Conservation (phyloP, 352 stramenopile genomes). For the Globisporangium viniferum region DNA sequence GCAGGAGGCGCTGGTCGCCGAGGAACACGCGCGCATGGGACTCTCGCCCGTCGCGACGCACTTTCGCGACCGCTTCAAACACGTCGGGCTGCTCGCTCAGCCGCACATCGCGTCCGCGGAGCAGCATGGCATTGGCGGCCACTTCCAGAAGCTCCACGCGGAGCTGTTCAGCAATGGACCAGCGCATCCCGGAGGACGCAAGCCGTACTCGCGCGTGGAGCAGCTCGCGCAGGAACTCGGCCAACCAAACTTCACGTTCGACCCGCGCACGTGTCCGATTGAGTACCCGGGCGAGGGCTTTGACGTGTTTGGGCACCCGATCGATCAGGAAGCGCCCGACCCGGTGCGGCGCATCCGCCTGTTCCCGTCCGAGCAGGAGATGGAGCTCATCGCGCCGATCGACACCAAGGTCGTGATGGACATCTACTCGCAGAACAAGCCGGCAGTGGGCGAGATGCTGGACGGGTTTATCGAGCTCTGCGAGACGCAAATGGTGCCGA, state of each 20-base stretch:
- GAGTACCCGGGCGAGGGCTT: constrained; percentile 33
- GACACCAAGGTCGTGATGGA: constrained; percentile 49
- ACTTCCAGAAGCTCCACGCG: constrained; percentile 57
- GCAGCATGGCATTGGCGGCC: constrained; percentile 52
- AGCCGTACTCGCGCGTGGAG: constrained; percentile 14
- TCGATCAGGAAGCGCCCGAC: constrained; percentile 20
- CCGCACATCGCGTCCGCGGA: constrained; percentile 25
- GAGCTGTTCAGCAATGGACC: constrained; percentile 26
- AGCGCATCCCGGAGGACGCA: neutral
- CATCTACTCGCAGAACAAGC: constrained; percentile 63
- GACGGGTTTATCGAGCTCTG: constrained; percentile 62
- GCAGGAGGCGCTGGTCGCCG: constrained; percentile 25
- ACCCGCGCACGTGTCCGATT: constrained; percentile 22
- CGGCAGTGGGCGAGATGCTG: constrained; percentile 65
- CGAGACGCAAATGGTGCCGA: constrained; percentile 45
- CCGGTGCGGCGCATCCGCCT: constrained; percentile 20
- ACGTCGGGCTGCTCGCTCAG: constrained; percentile 46
- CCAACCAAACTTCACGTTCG: constrained; percentile 6
- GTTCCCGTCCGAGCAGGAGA: constrained; percentile 46
- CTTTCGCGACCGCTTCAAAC: constrained; percentile 69
- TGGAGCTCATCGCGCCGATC: constrained; percentile 54
- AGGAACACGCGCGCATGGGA: constrained; percentile 35
- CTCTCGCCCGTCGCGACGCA: constrained; percentile 49
- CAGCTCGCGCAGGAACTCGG: constrained; percentile 22
- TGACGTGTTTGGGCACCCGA: constrained; percentile 31